Base-by-base conservation (phyloP, 2,329 filamentous ascomycete species). In the Colletotrichum chrysophilum region DNA sequence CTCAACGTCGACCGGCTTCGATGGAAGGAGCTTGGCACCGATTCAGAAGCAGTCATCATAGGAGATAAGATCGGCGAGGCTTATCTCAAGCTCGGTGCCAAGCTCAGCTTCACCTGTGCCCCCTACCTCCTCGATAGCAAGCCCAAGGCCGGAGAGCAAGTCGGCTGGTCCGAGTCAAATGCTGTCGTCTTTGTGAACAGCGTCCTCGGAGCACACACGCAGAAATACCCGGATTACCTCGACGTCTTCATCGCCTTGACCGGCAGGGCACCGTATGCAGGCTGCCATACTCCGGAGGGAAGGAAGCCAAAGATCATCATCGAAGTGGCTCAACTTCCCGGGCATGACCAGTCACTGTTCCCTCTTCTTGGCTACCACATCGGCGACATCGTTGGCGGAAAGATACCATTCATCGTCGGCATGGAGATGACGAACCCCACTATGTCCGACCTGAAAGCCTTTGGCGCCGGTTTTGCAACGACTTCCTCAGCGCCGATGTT, bases 241-340 rank as follows among this genome's bases (percentile, higher is more conserved):
- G 87, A 88, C 36, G 81, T 87, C n/a, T 74, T 74, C 55, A 86
- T 87, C 43, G 86, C 86, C 0, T 70, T 88, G 61, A 88, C 86
- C 0, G 87, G 87, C 2, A 80, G 84, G 88, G 89, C 74, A 87
- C 86, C 30, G 87, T 83, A 77, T 88, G 83, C 78, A 87, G 90
- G 64, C 84, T 87, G 77, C 84, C 86, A 71, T 87, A 21, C 24
- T 12, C 16, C 60, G 18, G 48, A 66, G 13, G 61, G 61, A 13
- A 30, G 69, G 30, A 55, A 38, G 28, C 60, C 70, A 18, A 18
- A n/a, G 10, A n/a, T 61, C 34, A 2, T 55, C 36, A 82, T 78
- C 86, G 85, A 34, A 86, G 84, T 78, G 83, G 86, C 78, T 84
- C 79, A 56, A 48, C 86, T 86, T 7, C 4, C 83, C 85, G 28